Conservation (phyloP, 2,329 filamentous ascomycete species). For the Teratosphaeriaceae sp. region DNA sequence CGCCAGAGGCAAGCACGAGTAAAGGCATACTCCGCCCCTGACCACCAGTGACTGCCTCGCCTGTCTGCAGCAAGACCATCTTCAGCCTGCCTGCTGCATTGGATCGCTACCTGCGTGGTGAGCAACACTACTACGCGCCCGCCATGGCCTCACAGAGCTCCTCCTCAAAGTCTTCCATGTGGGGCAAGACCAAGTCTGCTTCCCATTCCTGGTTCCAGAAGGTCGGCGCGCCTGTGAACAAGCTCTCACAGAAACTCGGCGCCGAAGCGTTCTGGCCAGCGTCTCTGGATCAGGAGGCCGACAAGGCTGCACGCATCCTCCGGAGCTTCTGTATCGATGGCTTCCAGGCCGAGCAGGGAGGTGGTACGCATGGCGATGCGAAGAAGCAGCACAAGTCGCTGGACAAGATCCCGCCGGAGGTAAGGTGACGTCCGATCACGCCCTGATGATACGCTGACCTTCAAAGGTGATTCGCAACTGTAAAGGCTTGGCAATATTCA, state of each 20-base stretch:
- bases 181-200: constrained; percentile 9
- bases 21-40: no score
- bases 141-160: constrained; percentile 3
- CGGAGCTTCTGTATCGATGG: constrained; percentile 78
- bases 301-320: constrained; percentile 81
- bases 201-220: constrained; percentile 48
- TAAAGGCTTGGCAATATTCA: constrained; percentile 85
- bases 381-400: constrained; percentile 51
- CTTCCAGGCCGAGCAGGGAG: constrained; percentile 44
- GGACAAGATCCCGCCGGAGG: constrained; percentile 71
- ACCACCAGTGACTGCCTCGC: no score
- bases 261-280: constrained; percentile 77
- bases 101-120: no score
- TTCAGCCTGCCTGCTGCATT: no score
- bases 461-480: constrained; percentile 69
- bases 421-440: constrained; percentile 41
- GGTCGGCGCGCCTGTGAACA: constrained; percentile 67
- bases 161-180: constrained; percentile 6
- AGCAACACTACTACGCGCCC: no score
- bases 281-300: constrained; percentile 59
- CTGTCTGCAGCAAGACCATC: no score
- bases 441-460: not conserved
- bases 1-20: not conserved
- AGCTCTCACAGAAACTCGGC: constrained; percentile 69
- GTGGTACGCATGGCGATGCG: constrained; percentile 7